A percentile compares a stretch with the other conserved stretches of the same genome.
Evolutionary conservation across 257 asterid genomes (phyloP).

Genomic region (Nicotiana sylvestris): DNA sequence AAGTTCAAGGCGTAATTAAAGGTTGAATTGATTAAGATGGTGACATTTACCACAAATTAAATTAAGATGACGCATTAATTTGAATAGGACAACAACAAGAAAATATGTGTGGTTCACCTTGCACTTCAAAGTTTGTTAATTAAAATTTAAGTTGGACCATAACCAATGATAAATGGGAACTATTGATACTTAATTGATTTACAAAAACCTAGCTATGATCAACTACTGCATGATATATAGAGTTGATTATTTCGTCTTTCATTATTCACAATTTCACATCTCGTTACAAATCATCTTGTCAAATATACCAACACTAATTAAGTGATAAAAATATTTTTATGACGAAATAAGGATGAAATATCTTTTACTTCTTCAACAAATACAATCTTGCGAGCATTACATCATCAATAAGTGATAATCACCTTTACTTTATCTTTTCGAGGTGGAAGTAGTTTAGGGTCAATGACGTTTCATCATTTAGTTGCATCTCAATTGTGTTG

Average conservation of each 20-base stretch:
- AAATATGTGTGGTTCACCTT: not conserved
- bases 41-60: not conserved
- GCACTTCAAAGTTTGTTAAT: not conserved
- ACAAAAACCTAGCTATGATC: too few species aligned
- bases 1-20: not conserved
- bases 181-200: not conserved
- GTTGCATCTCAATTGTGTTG: not conserved
- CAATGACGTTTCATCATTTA: not conserved
- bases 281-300: not conserved
- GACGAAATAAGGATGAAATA: not conserved
- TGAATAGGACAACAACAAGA: not conserved
- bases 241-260: not conserved
- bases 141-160: not conserved
- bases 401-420: not conserved
- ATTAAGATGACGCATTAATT: not conserved
- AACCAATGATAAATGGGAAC: not conserved
- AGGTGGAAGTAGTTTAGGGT: too few species aligned
- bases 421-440: not conserved
- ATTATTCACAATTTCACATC: not conserved
- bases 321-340: not conserved
- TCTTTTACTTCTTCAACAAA: not conserved
- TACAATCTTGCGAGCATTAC: not conserved
- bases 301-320: not conserved
- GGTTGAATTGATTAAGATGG: not conserved
- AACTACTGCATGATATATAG: not conserved